Conservation (phyloP, 108 stramenopile species). For the Discostella pseudostelligera region DNA sequence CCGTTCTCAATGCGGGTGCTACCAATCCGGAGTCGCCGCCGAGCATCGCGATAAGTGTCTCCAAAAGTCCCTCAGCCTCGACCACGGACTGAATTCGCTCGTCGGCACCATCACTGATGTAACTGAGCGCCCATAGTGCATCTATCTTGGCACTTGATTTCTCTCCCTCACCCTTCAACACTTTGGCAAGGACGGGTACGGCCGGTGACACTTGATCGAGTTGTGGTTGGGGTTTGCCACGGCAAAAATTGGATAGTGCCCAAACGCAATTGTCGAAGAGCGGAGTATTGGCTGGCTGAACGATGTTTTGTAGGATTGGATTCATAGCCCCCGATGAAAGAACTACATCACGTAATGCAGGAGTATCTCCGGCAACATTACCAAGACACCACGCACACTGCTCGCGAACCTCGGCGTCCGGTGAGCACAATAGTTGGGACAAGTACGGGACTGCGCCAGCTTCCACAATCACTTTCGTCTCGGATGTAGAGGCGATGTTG, state of each 20-base stretch:
- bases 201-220: slow-evolving; percentile 50
- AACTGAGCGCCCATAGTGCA: slow-evolving; percentile 88
- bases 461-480: slow-evolving; percentile 68
- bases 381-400: slow-evolving; percentile 95
- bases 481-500: slow-evolving; percentile 88
- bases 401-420: slow-evolving; percentile 83
- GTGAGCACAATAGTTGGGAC: slow-evolving; percentile 59
- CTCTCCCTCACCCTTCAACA: slow-evolving; percentile 30
- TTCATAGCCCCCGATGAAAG: slow-evolving; percentile 58
- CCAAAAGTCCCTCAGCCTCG: slow-evolving; percentile 42
- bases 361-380: slow-evolving; percentile 92
- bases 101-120: slow-evolving; percentile 85
- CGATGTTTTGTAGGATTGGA: slow-evolving; percentile 73
- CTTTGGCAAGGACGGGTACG: slow-evolving; percentile 49
- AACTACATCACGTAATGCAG: slow-evolving; percentile 70
- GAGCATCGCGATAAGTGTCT: slow-evolving; percentile 58
- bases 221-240: slow-evolving; percentile 87
- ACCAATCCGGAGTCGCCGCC: slow-evolving; percentile 25
- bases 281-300: slow-evolving; percentile 61
- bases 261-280: slow-evolving; percentile 85
- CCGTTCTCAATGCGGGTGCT: slow-evolving; percentile 85
- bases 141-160: slow-evolving; percentile 56
- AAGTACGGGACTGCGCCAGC: slow-evolving; percentile 71
- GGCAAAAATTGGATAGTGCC: slow-evolving; percentile 93
- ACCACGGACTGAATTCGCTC: slow-evolving; percentile 77